Evolutionary conservation across 352 stramenopile genomes (phyloP), one percentile per base, ranked within the genome.

Genomic region (Peronospora belbahrii): DNA sequence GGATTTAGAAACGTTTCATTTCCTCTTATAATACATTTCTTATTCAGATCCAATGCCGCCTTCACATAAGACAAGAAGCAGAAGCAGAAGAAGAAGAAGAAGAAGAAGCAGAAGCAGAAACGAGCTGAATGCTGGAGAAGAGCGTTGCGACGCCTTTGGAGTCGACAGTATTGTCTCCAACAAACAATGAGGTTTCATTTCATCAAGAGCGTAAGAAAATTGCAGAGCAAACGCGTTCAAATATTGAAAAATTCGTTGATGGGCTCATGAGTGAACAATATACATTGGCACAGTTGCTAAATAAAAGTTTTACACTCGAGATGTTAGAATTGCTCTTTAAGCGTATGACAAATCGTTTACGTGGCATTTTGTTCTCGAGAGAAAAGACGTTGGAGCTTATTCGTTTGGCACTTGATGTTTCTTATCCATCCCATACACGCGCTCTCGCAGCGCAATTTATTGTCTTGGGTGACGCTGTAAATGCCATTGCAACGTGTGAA

Each of bases 281-380:
- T 55, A 53, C 68, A 42, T 56, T 91, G 34, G 62, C 60, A 4
- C 56, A 85, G 41, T 55, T 91, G 33, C 66, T 91, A 20, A 91
- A 91, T 59, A 76, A 87, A 56, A 82, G 65, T 14, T 91, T 91
- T 56, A 71, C 74, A 48, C 75, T 83, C 47, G 75, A 91, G 24
- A 91, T 91, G 79, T 53, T 91, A 22, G 79, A 91, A 28, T 52
- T 91, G 44, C 72, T 91, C 19, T 85, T 91, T 51, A 91, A 91
- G 61, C 76, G 79, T 49, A 91, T 91, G 79, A 91, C 79, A 36
- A 74, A 54, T 46, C 75, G 78, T 11, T 58, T 91, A 49, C 79
- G 79, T 34, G 56, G 67, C 39, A 85, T 88, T 39, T 58, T 91
- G 13, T 91, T 91, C 50, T 62, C 72, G 13, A 56, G 73, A 8